These are phyloP conservation scores for Penicillium occitanis DNA, from an alignment of 2,329 filamentous ascomycete species.

Conservation along the genomic window DNA sequence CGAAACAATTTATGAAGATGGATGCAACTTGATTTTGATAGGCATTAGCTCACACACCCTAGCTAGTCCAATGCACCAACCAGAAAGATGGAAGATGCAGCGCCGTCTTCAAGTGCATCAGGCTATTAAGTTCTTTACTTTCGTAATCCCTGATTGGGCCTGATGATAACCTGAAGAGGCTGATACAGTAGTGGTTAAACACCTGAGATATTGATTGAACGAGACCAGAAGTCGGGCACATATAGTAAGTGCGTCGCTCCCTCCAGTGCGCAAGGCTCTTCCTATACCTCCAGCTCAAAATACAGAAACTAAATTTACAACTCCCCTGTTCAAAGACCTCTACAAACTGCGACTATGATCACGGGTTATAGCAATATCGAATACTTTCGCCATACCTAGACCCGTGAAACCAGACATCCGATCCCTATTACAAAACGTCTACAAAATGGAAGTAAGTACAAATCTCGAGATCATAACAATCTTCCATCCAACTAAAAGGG, in stretches of 20 bases:
- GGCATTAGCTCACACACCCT: not conserved
- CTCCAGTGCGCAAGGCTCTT: not conserved
- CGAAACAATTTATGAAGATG: not conserved
- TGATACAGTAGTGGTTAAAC: not conserved
- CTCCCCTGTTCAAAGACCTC: not conserved
- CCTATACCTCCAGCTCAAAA: not conserved
- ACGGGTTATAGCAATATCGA: not conserved
- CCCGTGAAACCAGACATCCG: not conserved
- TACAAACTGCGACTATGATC: not conserved
- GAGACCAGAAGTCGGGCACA: not conserved
- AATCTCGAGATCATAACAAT: not conserved
- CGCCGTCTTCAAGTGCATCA: not conserved
- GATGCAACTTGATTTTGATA: not conserved
- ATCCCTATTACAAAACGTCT: not conserved
- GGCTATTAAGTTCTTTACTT: not conserved
- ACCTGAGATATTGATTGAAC: not conserved
- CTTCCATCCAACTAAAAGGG: not conserved
- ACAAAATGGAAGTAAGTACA: not conserved
- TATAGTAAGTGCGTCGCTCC: not conserved
- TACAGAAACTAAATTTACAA: not conserved
- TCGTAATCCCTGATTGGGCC: not conserved
- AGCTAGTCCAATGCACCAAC: not conserved
- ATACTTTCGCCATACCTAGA: not conserved
- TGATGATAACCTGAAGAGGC: not conserved
- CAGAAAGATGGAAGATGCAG: not conserved